phyloP scores from a whole-genome alignment of 2,329 filamentous ascomycete species.

The Pseudocercospora fuligena region DNA sequence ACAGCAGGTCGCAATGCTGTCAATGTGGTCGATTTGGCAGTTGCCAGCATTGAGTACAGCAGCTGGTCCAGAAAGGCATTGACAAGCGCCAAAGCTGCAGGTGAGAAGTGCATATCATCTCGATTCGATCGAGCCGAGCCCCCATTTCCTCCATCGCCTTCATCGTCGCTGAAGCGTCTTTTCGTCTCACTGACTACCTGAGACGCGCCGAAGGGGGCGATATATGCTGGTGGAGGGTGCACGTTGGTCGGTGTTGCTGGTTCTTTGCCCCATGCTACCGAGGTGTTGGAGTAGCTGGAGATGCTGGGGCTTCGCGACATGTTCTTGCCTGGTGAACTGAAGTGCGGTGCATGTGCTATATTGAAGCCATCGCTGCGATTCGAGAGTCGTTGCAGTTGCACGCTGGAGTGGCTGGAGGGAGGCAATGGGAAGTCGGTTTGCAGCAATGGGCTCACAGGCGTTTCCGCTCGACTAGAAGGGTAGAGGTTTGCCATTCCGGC shows the following conservation, averaged over 20 bases:
- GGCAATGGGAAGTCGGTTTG: constrained; percentile 22
- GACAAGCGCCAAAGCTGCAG: constrained; percentile 74
- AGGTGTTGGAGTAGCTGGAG: constrained; percentile 25
- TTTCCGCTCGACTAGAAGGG: constrained; percentile 1
- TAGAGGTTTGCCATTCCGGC: constrained; percentile 1
- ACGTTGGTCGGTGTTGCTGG: constrained; percentile 45
- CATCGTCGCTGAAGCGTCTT: constrained; percentile 62
- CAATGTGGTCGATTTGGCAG: constrained; percentile 78
- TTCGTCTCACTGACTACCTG: constrained; percentile 87
- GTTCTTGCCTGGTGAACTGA: constrained; percentile 19
- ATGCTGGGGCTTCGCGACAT: constrained; percentile 28
- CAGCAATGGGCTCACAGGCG: constrained; percentile 16
- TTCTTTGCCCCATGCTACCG: constrained; percentile 20
- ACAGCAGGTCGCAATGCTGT: constrained; percentile 79
- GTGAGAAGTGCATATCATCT: constrained; percentile 74
- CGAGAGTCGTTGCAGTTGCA: constrained; percentile 12
- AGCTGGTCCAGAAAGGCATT: constrained; percentile 95
- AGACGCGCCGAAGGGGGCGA: constrained; percentile 83
- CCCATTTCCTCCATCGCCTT: constrained; percentile 66
- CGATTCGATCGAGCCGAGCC: constrained; percentile 58
- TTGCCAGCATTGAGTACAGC: constrained; percentile 84
- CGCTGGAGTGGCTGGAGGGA: constrained; percentile 13
- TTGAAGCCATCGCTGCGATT: constrained; percentile 19
- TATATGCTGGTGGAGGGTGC: constrained; percentile 81
- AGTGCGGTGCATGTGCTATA: constrained; percentile 15